Evolutionary conservation across 495 filamentous ascomycete species (phyloP), one percentile per base, ranked within the genome.

Genomic region (Trichoderma reesei): DNA sequence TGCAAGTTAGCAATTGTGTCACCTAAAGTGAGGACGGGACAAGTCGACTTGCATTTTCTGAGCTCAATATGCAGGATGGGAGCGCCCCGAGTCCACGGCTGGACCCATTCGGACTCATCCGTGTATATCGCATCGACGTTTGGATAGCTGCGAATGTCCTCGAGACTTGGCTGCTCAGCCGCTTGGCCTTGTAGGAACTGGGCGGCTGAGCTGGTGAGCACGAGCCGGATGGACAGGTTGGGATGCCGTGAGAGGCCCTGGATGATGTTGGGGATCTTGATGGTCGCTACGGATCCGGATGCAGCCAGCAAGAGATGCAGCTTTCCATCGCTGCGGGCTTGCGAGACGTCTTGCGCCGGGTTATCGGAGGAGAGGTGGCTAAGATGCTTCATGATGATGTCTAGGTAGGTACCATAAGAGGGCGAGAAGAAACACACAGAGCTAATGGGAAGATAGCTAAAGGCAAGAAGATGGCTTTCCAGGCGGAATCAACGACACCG

Each of bases 21-120:
- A 26, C 16, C 3, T 18, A 0, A 1, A 48, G 9, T 20, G 1
- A 20, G 5, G 8, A 20, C 0, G 9, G 7, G 44, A 4, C 14
- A 26, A 16, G 7, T 8, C 14, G 26, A 16, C 51, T 56, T 33
- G 18, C 89, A 91, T 65, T 44, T 38, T 48, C 90, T 79, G 63
- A 91, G 75, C 74, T 94, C 90, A 65, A 98, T 96, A 67, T 98
- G 93, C 56, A 96, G 74, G 37, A 98, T 91, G 3, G 74, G 73
- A 31, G 78, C 79, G 0, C 85, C 87, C 3, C 88, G 76, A 7
- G 77, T 79, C 90, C 91, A 95, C 0, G 90, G 86, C 9, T 74
- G 71, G 6, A 72, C 72, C 91, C 91, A 94, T 73, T 96, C 92
- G 66, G 93, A 91, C 26, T 83, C 83, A 72, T 96, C 90, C 1